A percentile compares a stretch with the other conserved stretches of the same genome.
These are phyloP conservation scores for Kodamaea lidongshanica DNA, from an alignment of 805 yeast species.

Conservation along the genomic window DNA sequence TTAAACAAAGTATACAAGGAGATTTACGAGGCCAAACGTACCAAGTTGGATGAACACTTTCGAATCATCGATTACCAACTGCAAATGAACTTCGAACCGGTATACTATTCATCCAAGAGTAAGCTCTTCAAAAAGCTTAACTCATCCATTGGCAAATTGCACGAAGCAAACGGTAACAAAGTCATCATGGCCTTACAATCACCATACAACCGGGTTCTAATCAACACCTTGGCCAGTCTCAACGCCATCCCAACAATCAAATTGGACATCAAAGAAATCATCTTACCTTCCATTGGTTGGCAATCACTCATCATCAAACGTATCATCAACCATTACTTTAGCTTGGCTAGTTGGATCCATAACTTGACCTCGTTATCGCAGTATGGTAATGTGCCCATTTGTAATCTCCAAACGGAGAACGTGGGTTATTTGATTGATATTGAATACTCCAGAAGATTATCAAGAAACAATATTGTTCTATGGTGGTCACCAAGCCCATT, in stretches of 20 bases:
- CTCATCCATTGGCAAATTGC: slow-evolving; percentile 46
- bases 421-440: slow-evolving; percentile 77
- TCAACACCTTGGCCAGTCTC: slow-evolving; percentile 41
- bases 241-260: slow-evolving; percentile 57
- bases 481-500: slow-evolving; percentile 89
- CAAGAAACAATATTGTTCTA: slow-evolving; percentile 58
- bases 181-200: slow-evolving; percentile 70
- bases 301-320: slow-evolving; percentile 60
- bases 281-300: slow-evolving; percentile 78
- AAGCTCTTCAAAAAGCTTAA: slow-evolving; percentile 57
- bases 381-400: slow-evolving; percentile 77
- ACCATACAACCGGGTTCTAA: slow-evolving; percentile 46
- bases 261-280: slow-evolving; percentile 51
- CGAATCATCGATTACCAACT: slow-evolving; percentile 49
- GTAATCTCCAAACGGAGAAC: slow-evolving; percentile 77
- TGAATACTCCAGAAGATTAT: slow-evolving; percentile 73
- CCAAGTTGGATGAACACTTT: slow-evolving; percentile 35
- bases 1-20: slow-evolving; percentile 52
- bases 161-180: slow-evolving; percentile 57
- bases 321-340: slow-evolving; percentile 63
- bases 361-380: slow-evolving; percentile 60
- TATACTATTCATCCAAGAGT: slow-evolving; percentile 47
- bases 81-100: slow-evolving; percentile 48
- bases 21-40: slow-evolving; percentile 42
- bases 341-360: slow-evolving; percentile 66